Base-by-base conservation (phyloP, 176 grass and related monocot species). In the Paspalum vaginatum region DNA sequence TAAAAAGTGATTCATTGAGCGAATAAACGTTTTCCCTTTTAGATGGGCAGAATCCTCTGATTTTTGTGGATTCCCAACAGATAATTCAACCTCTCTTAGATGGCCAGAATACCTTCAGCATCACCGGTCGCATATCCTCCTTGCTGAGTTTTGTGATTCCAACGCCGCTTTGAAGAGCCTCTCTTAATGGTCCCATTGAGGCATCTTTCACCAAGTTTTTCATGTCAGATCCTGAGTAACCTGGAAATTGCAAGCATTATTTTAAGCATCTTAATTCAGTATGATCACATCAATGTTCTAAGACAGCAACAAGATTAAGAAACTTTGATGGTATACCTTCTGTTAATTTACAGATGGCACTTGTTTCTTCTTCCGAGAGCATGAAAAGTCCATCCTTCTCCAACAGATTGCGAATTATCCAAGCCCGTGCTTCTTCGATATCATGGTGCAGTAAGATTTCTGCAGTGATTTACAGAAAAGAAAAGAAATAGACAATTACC, bases 221-320 rank as follows among this genome's bases (percentile, higher is more conserved):
- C 95, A 98, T 89, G 74, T 98, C 95, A n/a, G 95, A 98, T 81
- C 95, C 95, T 52, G 95, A 98, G 84, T 98, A 98, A 83, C 92
- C 95, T 98, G 83, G 66, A 90, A 77, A 62, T 55, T 57, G 66
- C 10, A 57, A 70, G 85, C 17, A 66, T 44, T 62, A 61, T 53
- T 68, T 62, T 77, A 48, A 78, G 39, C 5, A 85, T 26, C 27
- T 70, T 71, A 76, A 52, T 21, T 75, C 75, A 88, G 81, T 79
- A 79, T 52, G 45, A 79, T 82, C 47, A 50, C 47, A 45, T 64
- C 42, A 65, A 39, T 53, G 17, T 0, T 22, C 13, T 63, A 80
- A 72, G 21, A 55, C 63, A 70, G 22, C 6, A 88, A 62, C 15
- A 70, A 84, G 22, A 89, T 56, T 51, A 76, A 72, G 55, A 83